Conservation (phyloP, 129 eudicot genomes). For the Escallonia rubra region DNA sequence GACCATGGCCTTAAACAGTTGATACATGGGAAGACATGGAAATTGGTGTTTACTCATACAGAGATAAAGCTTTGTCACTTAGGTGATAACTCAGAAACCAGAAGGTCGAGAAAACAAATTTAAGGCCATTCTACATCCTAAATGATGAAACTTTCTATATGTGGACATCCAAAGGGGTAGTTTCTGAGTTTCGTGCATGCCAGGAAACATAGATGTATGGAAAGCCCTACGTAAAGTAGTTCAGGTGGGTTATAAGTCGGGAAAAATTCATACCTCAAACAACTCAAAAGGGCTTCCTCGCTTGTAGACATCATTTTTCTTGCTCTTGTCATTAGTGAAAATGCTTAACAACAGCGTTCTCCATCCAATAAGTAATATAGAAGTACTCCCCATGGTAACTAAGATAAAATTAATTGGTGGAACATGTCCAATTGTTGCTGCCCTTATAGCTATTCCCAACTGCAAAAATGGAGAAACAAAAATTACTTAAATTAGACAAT, state of each 20-base stretch:
- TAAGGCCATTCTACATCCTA: too few species aligned
- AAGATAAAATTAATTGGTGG: conserved; percentile 65
- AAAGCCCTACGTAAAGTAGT: background rate
- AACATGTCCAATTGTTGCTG: conserved; percentile 51
- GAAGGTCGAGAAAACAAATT: too few species aligned
- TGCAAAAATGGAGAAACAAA: conserved; percentile 21
- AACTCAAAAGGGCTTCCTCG: conserved; percentile 87
- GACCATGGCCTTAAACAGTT: too few species aligned
- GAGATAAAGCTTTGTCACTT: too few species aligned
- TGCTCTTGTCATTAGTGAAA: conserved; percentile 41
- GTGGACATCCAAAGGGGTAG: too few species aligned
- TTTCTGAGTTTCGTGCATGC: background rate
- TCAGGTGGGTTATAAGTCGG: background rate
- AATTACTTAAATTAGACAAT: background rate
- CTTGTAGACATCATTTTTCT: conserved; percentile 76
- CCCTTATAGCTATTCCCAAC: conserved; percentile 76
- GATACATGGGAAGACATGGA: too few species aligned
- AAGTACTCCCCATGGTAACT: conserved; percentile 88
- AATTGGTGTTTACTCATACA: too few species aligned
- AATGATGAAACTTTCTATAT: too few species aligned
- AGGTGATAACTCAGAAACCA: too few species aligned
- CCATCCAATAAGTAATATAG: conserved; percentile 89
- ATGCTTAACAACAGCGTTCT: conserved; percentile 56
- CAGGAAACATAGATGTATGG: background rate
- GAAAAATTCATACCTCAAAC: conserved; percentile 54